Conservation (phyloP, 2,329 filamentous ascomycete genomes). For the Alternaria ventricosa region DNA sequence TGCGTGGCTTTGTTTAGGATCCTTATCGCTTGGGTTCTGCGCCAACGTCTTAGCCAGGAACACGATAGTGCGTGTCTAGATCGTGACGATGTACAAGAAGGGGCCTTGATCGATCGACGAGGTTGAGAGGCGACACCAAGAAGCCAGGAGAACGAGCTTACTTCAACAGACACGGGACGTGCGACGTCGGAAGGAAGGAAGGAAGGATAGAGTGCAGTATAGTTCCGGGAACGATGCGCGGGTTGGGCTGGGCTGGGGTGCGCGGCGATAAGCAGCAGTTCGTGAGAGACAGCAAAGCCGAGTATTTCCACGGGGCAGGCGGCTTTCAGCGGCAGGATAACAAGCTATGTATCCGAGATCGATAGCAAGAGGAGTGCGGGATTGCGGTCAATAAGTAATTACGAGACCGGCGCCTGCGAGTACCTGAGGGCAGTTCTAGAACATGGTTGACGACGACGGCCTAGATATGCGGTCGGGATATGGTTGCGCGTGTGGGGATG, state of each 20-base stretch:
- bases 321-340: constrained; percentile 38
- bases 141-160: constrained; percentile 27
- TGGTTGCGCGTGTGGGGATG: constrained; percentile 34
- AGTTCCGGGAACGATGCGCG: constrained; percentile 18
- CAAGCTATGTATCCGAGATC: constrained; percentile 18
- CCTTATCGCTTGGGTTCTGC: constrained; percentile 45
- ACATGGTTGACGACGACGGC: constrained; percentile 32
- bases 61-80: constrained; percentile 10
- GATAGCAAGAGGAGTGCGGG: constrained; percentile 19
- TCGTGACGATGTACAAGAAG: background rate
- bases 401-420: constrained; percentile 16
- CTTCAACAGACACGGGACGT: constrained; percentile 24
- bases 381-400: constrained; percentile 33
- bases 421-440: constrained; percentile 33
- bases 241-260: constrained; percentile 9
- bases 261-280: background rate
- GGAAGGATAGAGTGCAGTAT: constrained; percentile 17
- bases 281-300: constrained; percentile 35
- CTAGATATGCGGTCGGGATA: constrained; percentile 31
- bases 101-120: background rate
- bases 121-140: background rate
- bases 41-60: constrained; percentile 46
- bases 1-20: constrained; percentile 48
- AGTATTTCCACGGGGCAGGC: constrained; percentile 36
- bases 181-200: constrained; percentile 34